phyloP scores from a whole-genome alignment of 1,284 basidiomycete genomes.

The Irpex lacteus region DNA sequence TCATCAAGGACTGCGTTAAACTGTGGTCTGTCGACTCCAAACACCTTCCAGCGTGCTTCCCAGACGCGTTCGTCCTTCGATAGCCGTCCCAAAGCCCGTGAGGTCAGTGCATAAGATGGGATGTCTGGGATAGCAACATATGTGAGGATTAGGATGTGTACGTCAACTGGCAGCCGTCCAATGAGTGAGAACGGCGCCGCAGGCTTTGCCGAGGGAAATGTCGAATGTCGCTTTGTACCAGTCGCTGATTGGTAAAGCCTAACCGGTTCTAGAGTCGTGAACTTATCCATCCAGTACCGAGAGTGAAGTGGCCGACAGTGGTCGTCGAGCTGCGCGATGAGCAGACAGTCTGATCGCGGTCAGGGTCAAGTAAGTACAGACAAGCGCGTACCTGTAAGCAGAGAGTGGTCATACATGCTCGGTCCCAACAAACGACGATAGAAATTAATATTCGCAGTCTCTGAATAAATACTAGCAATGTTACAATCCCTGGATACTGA shows the following conservation, averaged over 20 bases:
- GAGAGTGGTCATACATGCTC: background rate
- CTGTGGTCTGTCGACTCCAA: slow-evolving; percentile 48
- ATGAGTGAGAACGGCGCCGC: slow-evolving; percentile 48
- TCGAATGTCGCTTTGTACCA: slow-evolving; percentile 22
- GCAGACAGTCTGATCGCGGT: background rate
- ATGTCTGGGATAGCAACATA: slow-evolving; percentile 79
- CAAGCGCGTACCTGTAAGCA: background rate
- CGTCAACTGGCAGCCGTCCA: slow-evolving; percentile 74
- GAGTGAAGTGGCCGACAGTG: background rate
- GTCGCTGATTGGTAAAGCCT: slow-evolving; percentile 51
- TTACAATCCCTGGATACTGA: no score
- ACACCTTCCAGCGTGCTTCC: slow-evolving; percentile 65
- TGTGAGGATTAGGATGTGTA: slow-evolving; percentile 72
- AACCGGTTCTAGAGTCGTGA: slow-evolving; percentile 72
- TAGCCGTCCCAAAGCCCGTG: slow-evolving; percentile 63
- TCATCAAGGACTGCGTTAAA: slow-evolving; percentile 56
- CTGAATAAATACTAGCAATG: no score
- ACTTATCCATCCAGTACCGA: slow-evolving; percentile 70
- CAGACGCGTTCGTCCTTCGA: slow-evolving; percentile 72
- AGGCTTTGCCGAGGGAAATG: slow-evolving; percentile 23
- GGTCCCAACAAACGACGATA: background rate
- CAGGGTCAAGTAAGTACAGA: background rate
- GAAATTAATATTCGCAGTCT: no score
- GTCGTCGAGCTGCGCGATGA: background rate
- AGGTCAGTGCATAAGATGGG: slow-evolving; percentile 68